Conservation (phyloP, 1,139 yeast genomes). For the Protomyces inouyei region DNA sequence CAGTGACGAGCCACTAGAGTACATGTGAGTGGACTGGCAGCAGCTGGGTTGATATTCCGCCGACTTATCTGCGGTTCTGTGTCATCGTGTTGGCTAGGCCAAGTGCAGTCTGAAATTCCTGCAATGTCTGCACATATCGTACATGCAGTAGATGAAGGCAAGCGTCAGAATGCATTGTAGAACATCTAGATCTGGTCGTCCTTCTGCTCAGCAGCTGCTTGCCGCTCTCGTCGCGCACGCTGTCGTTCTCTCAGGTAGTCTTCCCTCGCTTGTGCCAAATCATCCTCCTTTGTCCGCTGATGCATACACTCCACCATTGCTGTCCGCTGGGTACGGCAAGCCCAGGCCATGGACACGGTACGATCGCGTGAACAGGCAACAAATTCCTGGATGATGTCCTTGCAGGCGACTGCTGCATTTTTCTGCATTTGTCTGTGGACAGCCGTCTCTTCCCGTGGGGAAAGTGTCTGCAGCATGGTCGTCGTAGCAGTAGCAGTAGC, state of each 20-base stretch:
- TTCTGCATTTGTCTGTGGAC: conserved; percentile 23
- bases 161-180: too few species aligned
- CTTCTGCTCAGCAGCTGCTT: background rate
- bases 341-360: conserved; percentile 23
- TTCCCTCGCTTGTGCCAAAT: conserved; percentile 15
- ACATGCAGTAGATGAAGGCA: too few species aligned
- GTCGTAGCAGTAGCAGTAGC: background rate
- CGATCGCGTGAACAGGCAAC: conserved; percentile 17
- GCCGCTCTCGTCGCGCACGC: background rate
- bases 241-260: conserved; percentile 10
- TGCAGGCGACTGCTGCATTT: conserved; percentile 15
- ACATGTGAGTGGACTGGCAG: too few species aligned
- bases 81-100: too few species aligned
- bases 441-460: conserved; percentile 22
- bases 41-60: too few species aligned
- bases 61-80: too few species aligned
- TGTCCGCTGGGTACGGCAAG: conserved; percentile 9
- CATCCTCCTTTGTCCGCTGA: conserved; percentile 10
- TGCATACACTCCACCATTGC: conserved; percentile 25
- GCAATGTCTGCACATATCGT: too few species aligned
- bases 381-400: conserved; percentile 8
- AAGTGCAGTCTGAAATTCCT: too few species aligned
- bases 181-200: too few species aligned
- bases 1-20: too few species aligned
- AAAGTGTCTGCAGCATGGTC: conserved; percentile 17